A percentile compares a stretch with the other conserved stretches of the same genome.
Evolutionary conservation across 768 basidiomycete genomes (phyloP).

Genomic region (Hygrocybe coccinea): DNA sequence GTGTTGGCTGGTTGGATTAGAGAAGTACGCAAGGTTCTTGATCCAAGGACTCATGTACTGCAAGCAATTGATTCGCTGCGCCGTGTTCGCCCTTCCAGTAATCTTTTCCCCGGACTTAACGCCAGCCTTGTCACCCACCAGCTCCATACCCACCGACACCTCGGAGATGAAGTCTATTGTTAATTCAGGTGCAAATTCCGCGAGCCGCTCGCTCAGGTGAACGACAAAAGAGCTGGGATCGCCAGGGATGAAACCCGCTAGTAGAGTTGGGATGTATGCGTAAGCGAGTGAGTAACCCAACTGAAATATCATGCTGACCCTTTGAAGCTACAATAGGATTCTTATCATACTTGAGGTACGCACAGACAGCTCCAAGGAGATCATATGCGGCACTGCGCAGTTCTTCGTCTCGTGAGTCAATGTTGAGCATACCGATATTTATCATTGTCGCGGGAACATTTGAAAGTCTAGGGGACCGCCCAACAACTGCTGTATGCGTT

Average conservation of each 20-base stretch:
- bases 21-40: conserved; percentile 67
- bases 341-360: conserved; percentile 73
- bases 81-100: conserved; percentile 21
- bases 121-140: conserved; percentile 30
- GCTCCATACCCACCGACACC: conserved; percentile 63
- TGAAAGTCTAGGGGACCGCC: conserved; percentile 70
- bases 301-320: conserved; percentile 39
- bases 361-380: conserved; percentile 70
- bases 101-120: not conserved
- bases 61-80: conserved; percentile 66
- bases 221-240: conserved; percentile 58
- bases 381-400: conserved; percentile 78
- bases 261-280: not conserved
- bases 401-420: conserved; percentile 68
- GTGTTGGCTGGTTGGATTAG: conserved; percentile 60
- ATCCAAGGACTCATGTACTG: conserved; percentile 89
- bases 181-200: conserved; percentile 70
- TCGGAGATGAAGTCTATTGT: conserved; percentile 89
- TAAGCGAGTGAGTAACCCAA: not conserved
- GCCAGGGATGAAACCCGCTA: conserved; percentile 69
- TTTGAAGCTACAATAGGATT: conserved; percentile 64
- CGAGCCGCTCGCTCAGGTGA: conserved; percentile 65
- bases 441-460: conserved; percentile 83
- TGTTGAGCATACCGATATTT: conserved; percentile 80
- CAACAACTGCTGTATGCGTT: conserved; percentile 45